Percentiles rank a stretch among this genome's conserved stretches.
phyloP scores from a whole-genome alignment of 1,284 basidiomycete species.

The Heterobasidion annosum region DNA sequence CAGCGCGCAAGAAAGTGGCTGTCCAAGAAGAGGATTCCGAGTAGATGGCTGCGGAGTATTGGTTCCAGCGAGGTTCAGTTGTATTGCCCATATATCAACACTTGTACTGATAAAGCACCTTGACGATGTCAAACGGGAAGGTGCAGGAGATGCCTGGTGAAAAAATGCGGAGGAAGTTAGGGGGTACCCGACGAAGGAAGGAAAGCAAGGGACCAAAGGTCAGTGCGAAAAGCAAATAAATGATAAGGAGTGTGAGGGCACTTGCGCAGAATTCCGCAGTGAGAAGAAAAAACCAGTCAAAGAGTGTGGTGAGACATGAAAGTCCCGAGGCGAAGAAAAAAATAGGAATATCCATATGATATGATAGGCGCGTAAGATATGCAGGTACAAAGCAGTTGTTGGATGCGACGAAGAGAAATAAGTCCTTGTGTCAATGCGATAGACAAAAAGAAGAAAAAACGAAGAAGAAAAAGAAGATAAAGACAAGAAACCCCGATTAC shows the following conservation, averaged over 20 bases:
- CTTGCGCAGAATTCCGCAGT: too few relatives aligned
- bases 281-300: not conserved
- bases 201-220: not conserved
- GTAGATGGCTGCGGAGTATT: not conserved
- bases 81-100: constrained; percentile 1
- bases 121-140: not conserved
- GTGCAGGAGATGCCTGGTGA: not conserved
- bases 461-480: not conserved
- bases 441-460: not conserved
- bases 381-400: not conserved
- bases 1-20: not conserved
- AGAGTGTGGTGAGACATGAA: not conserved
- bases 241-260: not conserved
- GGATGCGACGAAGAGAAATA: constrained; percentile 1
- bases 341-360: not conserved
- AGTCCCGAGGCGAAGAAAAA: not conserved
- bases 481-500: constrained; percentile 9
- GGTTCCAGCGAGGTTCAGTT: not conserved
- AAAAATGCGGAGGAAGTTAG: not conserved
- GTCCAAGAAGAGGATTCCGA: not conserved
- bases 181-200: not conserved
- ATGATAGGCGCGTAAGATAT: constrained; percentile 2
- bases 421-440: not conserved
- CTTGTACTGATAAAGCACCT: not conserved
- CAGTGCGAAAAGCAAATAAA: not conserved